Evolutionary conservation across 495 filamentous ascomycete genomes (phyloP).

Genomic region (Aspergillus incahuasiensis): DNA sequence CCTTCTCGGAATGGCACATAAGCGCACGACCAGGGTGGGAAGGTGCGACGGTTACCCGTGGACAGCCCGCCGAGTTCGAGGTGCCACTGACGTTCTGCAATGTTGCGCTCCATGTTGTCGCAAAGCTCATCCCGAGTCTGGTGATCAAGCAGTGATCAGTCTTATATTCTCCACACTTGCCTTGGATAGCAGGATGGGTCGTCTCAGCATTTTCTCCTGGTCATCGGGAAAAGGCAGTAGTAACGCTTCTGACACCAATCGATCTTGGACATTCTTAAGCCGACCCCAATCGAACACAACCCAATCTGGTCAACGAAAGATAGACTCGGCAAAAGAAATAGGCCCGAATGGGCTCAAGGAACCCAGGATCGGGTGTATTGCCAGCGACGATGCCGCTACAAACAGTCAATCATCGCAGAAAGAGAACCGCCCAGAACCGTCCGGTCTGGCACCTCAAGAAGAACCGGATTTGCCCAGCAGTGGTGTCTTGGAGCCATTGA

Average conservation of each 20-base stretch:
- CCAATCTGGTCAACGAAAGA: neutral
- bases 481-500: neutral
- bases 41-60: neutral
- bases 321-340: neutral
- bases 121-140: neutral
- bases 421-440: neutral
- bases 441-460: neutral
- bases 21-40: neutral
- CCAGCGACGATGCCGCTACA: neutral
- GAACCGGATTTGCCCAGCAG: neutral
- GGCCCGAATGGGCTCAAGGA: neutral
- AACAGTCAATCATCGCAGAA: neutral
- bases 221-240: slow-evolving; percentile 2
- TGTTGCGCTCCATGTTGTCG: neutral
- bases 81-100: neutral
- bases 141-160: neutral
- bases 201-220: slow-evolving; percentile 9
- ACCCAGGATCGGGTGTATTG: neutral
- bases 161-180: neutral
- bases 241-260: neutral
- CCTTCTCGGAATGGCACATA: neutral
- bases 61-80: neutral
- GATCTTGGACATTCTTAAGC: slow-evolving; percentile 1
- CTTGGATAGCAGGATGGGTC: slow-evolving; percentile 5
- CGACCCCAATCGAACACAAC: neutral